Evolutionary conservation across 2,329 filamentous ascomycete genomes (phyloP).

Genomic region (Paecilomyces sp.): DNA sequence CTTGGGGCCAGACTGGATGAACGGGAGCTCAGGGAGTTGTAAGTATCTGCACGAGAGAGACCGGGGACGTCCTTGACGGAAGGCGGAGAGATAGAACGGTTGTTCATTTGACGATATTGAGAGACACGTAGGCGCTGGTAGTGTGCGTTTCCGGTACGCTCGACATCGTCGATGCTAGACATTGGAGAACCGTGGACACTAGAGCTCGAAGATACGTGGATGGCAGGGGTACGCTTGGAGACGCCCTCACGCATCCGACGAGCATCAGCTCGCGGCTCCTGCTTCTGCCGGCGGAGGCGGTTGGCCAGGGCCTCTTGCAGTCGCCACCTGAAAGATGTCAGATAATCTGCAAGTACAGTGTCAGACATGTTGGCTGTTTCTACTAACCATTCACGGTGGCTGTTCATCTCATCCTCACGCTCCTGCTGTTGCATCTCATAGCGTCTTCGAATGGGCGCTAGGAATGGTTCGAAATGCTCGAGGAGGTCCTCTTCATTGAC

Average conservation of each 20-base stretch:
- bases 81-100: conserved; percentile 36
- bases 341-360: not conserved
- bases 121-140: conserved; percentile 29
- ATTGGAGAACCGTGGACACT: conserved; percentile 22
- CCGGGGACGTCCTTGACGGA: conserved; percentile 37
- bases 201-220: conserved; percentile 18
- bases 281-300: conserved; percentile 30
- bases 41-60: conserved; percentile 34
- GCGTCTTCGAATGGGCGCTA: conserved; percentile 69
- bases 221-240: conserved; percentile 20
- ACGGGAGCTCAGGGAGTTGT: conserved; percentile 34
- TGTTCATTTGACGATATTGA: conserved; percentile 21
- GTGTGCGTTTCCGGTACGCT: conserved; percentile 24
- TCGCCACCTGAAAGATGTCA: conserved; percentile 14
- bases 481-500: conserved; percentile 83
- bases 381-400: conserved; percentile 30
- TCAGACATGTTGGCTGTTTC: not conserved
- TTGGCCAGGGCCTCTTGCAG: conserved; percentile 28
- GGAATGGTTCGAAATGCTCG: conserved; percentile 77
- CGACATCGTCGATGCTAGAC: conserved; percentile 20
- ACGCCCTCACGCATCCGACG: conserved; percentile 11
- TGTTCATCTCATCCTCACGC: conserved; percentile 41
- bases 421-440: conserved; percentile 43
- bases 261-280: conserved; percentile 21
- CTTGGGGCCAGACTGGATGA: conserved; percentile 39